Evolutionary conservation across 2,329 filamentous ascomycete genomes (phyloP), one percentile per base, ranked within the genome.

Genomic region (Exophiala bonariae): DNA sequence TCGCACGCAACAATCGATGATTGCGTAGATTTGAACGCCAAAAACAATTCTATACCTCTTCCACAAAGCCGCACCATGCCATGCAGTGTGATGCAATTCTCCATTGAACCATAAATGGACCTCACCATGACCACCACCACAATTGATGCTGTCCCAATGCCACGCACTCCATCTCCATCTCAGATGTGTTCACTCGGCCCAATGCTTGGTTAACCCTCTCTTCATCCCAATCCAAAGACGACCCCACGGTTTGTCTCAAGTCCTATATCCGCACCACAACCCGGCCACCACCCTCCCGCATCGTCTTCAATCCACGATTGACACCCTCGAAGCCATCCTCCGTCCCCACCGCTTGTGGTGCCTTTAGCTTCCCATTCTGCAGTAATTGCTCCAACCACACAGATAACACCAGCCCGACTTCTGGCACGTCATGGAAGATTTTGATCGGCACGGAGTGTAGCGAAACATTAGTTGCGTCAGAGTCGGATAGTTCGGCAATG

Each of bases 371-470:
- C 0, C 73, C 61, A 7, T 75, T 69, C 11, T 35, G n/a, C 5
- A 90, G 64, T n/a, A 90, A 64, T 18, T 73, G 68, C 62, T 89
- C 86, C 19, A 89, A 67, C 86, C 86, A 90, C 1, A 69, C 62
- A 10, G 81, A 81, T 44, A 89, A 62, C 0, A 73, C 73, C 52
- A 82, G 77, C 0, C 87, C 87, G 0, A 89, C 71, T 2, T 73
- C 72, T 0, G 81, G 77, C 0, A 83, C 75, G 48, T 85, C 81
- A 60, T 91, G 87, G 59, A 88, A 90, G 3, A 88, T 60, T 64
- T 90, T 90, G 52, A 91, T 87, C 0, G 86, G 86, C 0, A 90
- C 82, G 0, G 74, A 80, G 59, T 89, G 85, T 47, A 82, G 76
- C 4, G 71, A 62, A 0, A 82, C 70, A 17, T 17, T n/a, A 8